These are phyloP conservation scores for Gigaspora rosea DNA, from an alignment of 192 early-diverging fungal species.

Conservation along the genomic window DNA sequence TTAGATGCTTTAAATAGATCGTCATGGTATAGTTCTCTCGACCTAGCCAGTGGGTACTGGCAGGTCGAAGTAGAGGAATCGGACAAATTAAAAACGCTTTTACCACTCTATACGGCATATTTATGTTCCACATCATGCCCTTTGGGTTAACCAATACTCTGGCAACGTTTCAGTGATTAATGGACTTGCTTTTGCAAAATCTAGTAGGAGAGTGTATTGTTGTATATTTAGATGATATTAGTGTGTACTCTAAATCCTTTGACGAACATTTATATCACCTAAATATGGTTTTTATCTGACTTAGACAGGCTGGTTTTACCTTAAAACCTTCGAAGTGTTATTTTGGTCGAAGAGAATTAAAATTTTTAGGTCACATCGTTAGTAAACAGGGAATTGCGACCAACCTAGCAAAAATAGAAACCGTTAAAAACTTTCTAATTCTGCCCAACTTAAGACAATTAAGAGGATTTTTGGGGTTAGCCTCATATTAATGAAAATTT, in stretches of 20 bases:
- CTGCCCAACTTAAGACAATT: background rate
- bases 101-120: conserved; percentile 21
- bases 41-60: no score
- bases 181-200: conserved; percentile 1
- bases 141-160: conserved; percentile 38
- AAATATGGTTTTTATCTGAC: background rate
- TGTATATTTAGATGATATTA: no score
- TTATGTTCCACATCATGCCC: conserved; percentile 30
- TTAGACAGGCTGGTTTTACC: conserved; percentile 12
- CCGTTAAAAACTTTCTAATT: conserved; percentile 8
- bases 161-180: conserved; percentile 39
- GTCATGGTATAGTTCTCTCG: no score
- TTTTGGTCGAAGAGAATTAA: no score
- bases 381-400: conserved; percentile 4
- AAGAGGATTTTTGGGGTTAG: background rate
- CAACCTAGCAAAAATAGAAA: conserved; percentile 24
- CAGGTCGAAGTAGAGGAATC: no score
- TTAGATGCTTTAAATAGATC: no score
- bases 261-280: conserved; percentile 31
- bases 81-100: conserved; percentile 35
- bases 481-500: no score
- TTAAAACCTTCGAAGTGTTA: conserved; percentile 9
- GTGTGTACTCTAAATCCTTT: conserved; percentile 26
- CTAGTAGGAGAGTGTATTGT: conserved; percentile 5
- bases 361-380: conserved; percentile 28